Evolutionary conservation across 305 asterid species (phyloP), one percentile per base, ranked within the genome.

Genomic region (Solanum hybrid): DNA sequence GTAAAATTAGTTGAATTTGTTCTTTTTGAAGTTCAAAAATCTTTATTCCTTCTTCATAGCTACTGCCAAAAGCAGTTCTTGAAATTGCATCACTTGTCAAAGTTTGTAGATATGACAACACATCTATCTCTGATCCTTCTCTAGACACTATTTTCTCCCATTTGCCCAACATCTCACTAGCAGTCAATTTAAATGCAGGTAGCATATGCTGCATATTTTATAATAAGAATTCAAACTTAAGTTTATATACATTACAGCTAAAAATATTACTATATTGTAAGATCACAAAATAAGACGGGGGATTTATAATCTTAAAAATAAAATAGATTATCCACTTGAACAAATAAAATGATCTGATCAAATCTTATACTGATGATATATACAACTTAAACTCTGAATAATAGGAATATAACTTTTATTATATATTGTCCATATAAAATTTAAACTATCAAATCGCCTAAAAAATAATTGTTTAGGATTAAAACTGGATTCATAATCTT

Each of bases 51-150:
- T 91, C 88, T 77, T 91, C 92, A 88, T 86, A 92, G 80, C 86
- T 91, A 87, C 91, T 89, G 0, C 92, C 92, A 77, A 92, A 91
- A 4, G 90, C 92, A 35, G 94, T 87, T 88, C 92, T 85, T 35
- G 93, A 80, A 88, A 92, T 91, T 37, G 91, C 89, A 45, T 91
- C 93, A 5, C 93, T 87, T 2, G 93, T 86, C 26, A 91, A 75
- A 22, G 73, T 45, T 75, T 89, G 88, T 12, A 91, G 71, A 77
- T 90, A 34, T 86, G 93, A 90, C 89, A 86, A 90, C 6, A 91
- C 92, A 78, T 91, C 93, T 69, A 90, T 35, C 45, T 90, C 91
- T 35, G 91, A 37, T 7, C 73, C 91, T 0, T 85, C 51, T 17
- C 71, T 11, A 7, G 76, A 73, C 31, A 78, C 71, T 4, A 88